These are phyloP conservation scores for Leptodermis oblonga DNA, from an alignment of 257 asterid genomes.

Conservation along the genomic window DNA sequence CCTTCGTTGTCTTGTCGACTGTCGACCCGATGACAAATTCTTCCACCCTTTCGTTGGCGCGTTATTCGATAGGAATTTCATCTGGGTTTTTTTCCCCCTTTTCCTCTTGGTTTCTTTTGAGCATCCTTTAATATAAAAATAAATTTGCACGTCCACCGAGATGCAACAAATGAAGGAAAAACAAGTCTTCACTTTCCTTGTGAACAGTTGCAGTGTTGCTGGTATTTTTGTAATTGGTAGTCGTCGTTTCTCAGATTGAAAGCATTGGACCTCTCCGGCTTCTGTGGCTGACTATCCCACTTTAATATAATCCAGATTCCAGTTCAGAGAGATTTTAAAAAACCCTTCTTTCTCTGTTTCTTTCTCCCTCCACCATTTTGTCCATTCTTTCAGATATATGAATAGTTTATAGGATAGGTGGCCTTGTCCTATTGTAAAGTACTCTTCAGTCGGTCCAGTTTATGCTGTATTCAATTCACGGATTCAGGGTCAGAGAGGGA, in stretches of 20 bases:
- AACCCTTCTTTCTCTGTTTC: background rate
- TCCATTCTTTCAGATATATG: background rate
- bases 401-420: background rate
- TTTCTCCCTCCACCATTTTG: too few relatives aligned
- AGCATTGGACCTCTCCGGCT: constrained; percentile 11
- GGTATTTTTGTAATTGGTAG: too few relatives aligned
- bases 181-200: background rate
- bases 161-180: background rate
- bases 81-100: background rate
- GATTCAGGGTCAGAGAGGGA: constrained; percentile 1
- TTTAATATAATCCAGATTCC: background rate
- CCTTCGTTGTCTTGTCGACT: constrained; percentile 7
- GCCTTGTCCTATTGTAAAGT: background rate
- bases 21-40: background rate
- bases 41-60: constrained; percentile 17
- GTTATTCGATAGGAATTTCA: constrained; percentile 3
- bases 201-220: background rate
- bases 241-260: background rate
- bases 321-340: background rate
- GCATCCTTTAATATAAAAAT: background rate
- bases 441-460: background rate
- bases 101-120: background rate
- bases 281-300: constrained; percentile 16
- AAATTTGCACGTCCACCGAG: constrained; percentile 13
- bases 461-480: background rate